Base-by-base conservation (phyloP, 176 grass and related monocot genomes). In the Tuctoria greenei region DNA sequence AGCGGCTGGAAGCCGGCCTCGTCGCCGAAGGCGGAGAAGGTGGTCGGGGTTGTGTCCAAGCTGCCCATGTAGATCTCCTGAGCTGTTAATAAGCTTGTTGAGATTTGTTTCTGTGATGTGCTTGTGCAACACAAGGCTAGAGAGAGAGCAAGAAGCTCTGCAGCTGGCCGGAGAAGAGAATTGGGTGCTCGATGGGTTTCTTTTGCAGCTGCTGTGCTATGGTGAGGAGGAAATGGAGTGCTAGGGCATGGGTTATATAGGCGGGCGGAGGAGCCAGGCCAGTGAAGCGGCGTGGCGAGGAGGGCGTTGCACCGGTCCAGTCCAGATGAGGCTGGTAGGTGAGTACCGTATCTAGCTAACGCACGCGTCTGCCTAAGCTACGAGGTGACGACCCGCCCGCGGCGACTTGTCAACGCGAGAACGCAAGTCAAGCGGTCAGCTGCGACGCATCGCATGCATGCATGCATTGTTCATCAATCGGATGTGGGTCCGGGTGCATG, bases 1-100 rank as follows among this genome's bases (percentile, higher is more conserved):
- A 79, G 81, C 6, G 83, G 87, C 35, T 86, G 61, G 59, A 90
- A 81, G 0, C 52, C 54, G 0, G 23, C 56, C 0, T 23, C 52
- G 34, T 64, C 83, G 8, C 38, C 74, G 62, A 90, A 56, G 17
- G 61, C 59, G 34, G 65, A 64, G 52, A 67, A 64, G 13, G 62
- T 17, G 0, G 69, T 65, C 1, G 74, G 68, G 31, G 71, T 64
- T 13, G 64, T 50, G 57, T 86, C 65, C 18, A 81, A 11, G 68
- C 85, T 83, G 5, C 79, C 85, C 85, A 87, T 83, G 23, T 26
- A 4, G 5, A 51, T 20, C 6, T 16, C 34, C 5, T 0, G 13
- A 46, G 44, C 4, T 47, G 45, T 47, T 2, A 16, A 6, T 10
- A 10, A 23, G 52, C 20, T 23, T 14, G 31, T 23, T 21, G 20